Evolutionary conservation across 1,284 basidiomycete species (phyloP), one percentile per base, ranked within the genome.

Genomic region (Pseudozyma tsukubaensis): DNA sequence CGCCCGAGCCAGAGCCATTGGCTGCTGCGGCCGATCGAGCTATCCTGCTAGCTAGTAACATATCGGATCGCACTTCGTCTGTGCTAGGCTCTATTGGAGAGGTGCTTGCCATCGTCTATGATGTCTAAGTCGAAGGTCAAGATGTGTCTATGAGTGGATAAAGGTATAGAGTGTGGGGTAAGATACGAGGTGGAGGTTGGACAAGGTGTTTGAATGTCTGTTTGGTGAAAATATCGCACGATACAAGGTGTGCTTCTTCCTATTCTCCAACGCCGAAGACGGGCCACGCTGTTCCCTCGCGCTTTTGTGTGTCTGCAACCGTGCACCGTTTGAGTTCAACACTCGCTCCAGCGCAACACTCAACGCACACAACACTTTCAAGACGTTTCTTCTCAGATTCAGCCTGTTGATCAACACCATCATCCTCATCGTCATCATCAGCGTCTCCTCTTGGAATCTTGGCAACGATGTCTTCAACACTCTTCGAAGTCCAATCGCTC

Each of bases 401-500:
- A 42, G 47, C 42, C 14, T 2, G 7, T 18, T 13, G 11, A 9
- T 13, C 34, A 19, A 37, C 40, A 48, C 29, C 47, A 53, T 43
- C 34, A 32, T 37, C 34, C 18, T 21, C 48, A 2, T 37, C 18
- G 24, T 16, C 16, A 16, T 35, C 16, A 19, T 21, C 19, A 5
- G 9, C 24, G 18, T 18, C 18, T 34, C 6, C 16, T 11, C 8
- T 29, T 34, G 47, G 3, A 49, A 13, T 34, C 52, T 18, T 16
- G 3, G 8, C 13, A 53, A 68, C 34, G 8, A 76, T 80, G 76
- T 74, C 76, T 39, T 62, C 76, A 18, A 61, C 64, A 19, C 67
- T 76, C 5, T 82, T 77, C 51, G 67, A 80, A 53, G 70, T 80
- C 13, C 81, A 84, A 64, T 75, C 75, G 37, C 77, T 83, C 51